A percentile compares a stretch with the other conserved stretches of the same genome.
phyloP scores from a whole-genome alignment of 2,329 filamentous ascomycete genomes.

The Apiospora sp. region DNA sequence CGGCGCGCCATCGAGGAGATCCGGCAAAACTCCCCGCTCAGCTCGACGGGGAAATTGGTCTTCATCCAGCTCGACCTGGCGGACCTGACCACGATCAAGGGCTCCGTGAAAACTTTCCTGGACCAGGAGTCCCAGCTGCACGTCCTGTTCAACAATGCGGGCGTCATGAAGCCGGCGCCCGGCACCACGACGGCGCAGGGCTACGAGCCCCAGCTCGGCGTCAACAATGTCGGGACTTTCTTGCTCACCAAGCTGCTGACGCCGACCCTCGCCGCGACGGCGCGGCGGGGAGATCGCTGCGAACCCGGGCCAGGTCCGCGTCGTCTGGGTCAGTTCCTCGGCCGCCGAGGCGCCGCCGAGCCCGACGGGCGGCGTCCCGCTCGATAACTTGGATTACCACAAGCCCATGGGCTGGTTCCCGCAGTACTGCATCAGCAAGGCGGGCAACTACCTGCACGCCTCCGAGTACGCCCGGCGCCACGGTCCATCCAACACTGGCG shows the following conservation, averaged over 20 bases:
- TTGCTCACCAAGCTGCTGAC: slow-evolving; percentile 42
- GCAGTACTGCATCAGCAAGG: slow-evolving; percentile 42
- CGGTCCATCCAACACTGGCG: slow-evolving; percentile 30
- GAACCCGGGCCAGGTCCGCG: slow-evolving; percentile 34
- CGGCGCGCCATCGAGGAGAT: slow-evolving; percentile 49
- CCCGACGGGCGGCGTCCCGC: slow-evolving; percentile 36
- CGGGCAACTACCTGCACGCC: slow-evolving; percentile 40
- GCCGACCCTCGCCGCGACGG: slow-evolving; percentile 36
- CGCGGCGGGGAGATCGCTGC: slow-evolving; percentile 31
- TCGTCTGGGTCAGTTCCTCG: slow-evolving; percentile 42
- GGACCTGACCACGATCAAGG: slow-evolving; percentile 49
- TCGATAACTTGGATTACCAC: slow-evolving; percentile 36
- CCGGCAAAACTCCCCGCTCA: slow-evolving; percentile 34
- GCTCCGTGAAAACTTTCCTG: slow-evolving; percentile 46
- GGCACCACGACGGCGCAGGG: slow-evolving; percentile 46
- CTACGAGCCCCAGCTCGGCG: slow-evolving; percentile 43
- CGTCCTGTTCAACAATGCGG: slow-evolving; percentile 51
- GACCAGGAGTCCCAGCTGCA: slow-evolving; percentile 46
- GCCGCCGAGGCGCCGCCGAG: slow-evolving; percentile 36
- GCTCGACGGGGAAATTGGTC: slow-evolving; percentile 43
- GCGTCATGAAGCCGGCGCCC: slow-evolving; percentile 45
- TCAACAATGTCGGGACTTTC: slow-evolving; percentile 41
- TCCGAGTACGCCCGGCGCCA: slow-evolving; percentile 39
- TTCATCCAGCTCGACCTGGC: slow-evolving; percentile 49
- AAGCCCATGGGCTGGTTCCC: not conserved